Evolutionary conservation across 495 filamentous ascomycete genomes (phyloP).

Genomic region (Daldinia loculata): DNA sequence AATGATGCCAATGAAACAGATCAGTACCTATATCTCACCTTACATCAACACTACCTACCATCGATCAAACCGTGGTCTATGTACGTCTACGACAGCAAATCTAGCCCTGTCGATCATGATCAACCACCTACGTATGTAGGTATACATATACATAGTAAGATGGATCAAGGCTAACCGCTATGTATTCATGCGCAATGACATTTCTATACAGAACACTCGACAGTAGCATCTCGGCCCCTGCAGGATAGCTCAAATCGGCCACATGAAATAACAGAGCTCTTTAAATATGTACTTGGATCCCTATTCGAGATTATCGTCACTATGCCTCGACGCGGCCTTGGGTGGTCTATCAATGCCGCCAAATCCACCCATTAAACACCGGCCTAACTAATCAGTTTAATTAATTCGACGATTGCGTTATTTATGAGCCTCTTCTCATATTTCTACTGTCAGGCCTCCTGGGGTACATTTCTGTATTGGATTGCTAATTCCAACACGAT

Average conservation of each 20-base stretch:
- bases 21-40: slow-evolving; percentile 14
- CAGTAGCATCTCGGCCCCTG: slow-evolving; percentile 24
- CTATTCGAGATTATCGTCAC: not conserved
- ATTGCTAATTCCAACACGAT: slow-evolving; percentile 17
- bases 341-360: slow-evolving; percentile 10
- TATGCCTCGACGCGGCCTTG: slow-evolving; percentile 10
- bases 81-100: slow-evolving; percentile 18
- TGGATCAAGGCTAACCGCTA: slow-evolving; percentile 12
- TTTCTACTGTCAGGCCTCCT: slow-evolving; percentile 10
- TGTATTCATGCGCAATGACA: slow-evolving; percentile 30
- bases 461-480: slow-evolving; percentile 14
- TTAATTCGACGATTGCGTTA: slow-evolving; percentile 17
- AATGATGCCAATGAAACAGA: slow-evolving; percentile 24
- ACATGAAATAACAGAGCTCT: slow-evolving; percentile 8
- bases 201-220: slow-evolving; percentile 21
- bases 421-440: slow-evolving; percentile 22
- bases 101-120: slow-evolving; percentile 40
- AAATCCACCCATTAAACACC: slow-evolving; percentile 1
- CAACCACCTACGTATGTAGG: slow-evolving; percentile 7
- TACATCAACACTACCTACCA: not conserved
- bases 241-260: slow-evolving; percentile 29
- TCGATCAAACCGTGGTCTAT: slow-evolving; percentile 30
- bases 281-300: not conserved
- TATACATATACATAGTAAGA: not conserved
- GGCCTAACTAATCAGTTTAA: slow-evolving; percentile 12